phyloP scores from a whole-genome alignment of 139 green algal genomes.

The Chlorella sp. region DNA sequence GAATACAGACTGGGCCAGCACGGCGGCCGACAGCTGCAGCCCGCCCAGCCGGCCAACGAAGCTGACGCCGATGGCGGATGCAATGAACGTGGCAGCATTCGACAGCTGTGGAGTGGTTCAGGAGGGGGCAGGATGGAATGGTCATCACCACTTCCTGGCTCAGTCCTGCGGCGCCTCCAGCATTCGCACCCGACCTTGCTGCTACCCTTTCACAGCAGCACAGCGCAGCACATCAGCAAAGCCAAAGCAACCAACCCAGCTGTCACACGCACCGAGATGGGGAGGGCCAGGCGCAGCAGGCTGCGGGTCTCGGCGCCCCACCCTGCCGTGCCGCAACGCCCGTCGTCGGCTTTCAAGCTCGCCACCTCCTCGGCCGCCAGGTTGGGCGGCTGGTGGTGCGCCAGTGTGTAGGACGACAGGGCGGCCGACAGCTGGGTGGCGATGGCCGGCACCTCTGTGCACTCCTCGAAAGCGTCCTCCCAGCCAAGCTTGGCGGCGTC shows the following conservation, averaged over 20 bases:
- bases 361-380: background rate
- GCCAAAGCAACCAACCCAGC: no score
- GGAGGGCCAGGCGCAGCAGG: conserved; percentile 7
- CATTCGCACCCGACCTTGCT: no score
- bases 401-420: background rate
- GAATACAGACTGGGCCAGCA: conserved; percentile 10
- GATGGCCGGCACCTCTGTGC: background rate
- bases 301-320: background rate
- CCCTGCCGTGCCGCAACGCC: background rate
- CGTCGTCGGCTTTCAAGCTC: background rate
- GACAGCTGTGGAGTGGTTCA: background rate
- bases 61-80: conserved; percentile 6
- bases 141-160: no score
- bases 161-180: no score
- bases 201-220: no score
- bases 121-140: no score
- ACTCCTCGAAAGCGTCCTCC: background rate
- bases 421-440: background rate
- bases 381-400: background rate
- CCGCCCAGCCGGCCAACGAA: conserved; percentile 24
- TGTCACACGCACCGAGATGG: background rate
- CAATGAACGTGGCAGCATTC: background rate
- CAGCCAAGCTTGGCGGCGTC: background rate
- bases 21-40: conserved; percentile 14
- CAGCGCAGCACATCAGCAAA: no score